These are phyloP conservation scores for Ascochyta viciae-villosae DNA, from an alignment of 2,329 filamentous ascomycete genomes.

Conservation along the genomic window DNA sequence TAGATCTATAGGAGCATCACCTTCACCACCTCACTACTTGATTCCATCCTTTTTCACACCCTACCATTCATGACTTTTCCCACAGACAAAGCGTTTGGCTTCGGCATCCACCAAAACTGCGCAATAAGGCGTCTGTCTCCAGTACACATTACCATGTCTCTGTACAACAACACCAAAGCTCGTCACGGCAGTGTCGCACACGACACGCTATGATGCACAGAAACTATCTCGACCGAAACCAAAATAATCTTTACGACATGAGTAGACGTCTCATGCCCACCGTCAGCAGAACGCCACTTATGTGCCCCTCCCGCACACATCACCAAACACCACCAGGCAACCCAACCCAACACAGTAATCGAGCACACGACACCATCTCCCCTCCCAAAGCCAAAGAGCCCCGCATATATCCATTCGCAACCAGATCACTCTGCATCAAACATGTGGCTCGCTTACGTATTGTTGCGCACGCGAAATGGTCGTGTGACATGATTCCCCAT, in stretches of 20 bases:
- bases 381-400: no score
- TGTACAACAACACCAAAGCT: not conserved
- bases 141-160: not conserved
- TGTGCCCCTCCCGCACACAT: not conserved
- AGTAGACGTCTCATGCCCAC: not conserved
- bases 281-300: not conserved
- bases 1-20: constrained; percentile 10
- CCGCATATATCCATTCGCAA: not conserved
- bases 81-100: not conserved
- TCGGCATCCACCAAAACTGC: not conserved
- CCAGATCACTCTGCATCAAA: constrained; percentile 1
- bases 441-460: constrained; percentile 11
- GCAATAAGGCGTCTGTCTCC: not conserved
- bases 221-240: not conserved
- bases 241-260: no score
- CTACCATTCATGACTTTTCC: not conserved
- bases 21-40: not conserved
- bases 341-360: constrained; percentile 1
- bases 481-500: constrained; percentile 9
- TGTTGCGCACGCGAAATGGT: constrained; percentile 7
- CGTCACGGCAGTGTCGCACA: not conserved
- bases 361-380: constrained; percentile 12
- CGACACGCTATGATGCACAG: not conserved
- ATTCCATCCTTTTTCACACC: not conserved
- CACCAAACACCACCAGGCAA: not conserved